Conservation (phyloP, 306 rosid species). For the Canavalia ensiformis region DNA sequence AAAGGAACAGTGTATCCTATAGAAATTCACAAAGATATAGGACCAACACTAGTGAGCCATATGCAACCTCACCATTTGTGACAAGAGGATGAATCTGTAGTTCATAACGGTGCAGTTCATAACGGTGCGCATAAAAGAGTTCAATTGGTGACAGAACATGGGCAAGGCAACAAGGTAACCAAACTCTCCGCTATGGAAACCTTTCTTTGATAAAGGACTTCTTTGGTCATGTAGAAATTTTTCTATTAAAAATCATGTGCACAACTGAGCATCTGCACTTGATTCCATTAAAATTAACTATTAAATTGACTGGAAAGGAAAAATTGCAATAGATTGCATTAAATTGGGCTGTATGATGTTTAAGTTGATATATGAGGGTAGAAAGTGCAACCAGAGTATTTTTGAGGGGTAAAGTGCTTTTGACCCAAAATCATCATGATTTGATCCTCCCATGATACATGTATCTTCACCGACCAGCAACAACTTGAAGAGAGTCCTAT, state of each 20-base stretch:
- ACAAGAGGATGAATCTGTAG: slow-evolving; percentile 80
- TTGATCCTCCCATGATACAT: neutral
- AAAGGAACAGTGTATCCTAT: slow-evolving; percentile 83
- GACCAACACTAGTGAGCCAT: slow-evolving; percentile 67
- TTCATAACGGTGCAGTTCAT: slow-evolving; percentile 88
- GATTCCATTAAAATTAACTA: neutral
- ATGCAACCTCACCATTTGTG: slow-evolving; percentile 92
- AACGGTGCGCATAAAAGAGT: slow-evolving; percentile 79
- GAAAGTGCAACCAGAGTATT: neutral
- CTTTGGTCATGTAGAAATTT: neutral
- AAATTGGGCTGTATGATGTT: neutral
- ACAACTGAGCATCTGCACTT: neutral
- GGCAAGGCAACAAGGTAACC: slow-evolving; percentile 89
- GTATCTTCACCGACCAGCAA: slow-evolving; percentile 5
- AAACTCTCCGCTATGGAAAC: slow-evolving; percentile 79
- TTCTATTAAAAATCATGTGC: neutral
- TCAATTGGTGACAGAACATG: slow-evolving; percentile 80
- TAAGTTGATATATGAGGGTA: neutral
- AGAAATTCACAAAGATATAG: slow-evolving; percentile 81
- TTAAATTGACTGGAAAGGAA: neutral
- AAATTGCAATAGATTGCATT: too few relatives aligned
- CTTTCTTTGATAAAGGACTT: slow-evolving; percentile 50
- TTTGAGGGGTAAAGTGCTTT: neutral
- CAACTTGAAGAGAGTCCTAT: neutral
- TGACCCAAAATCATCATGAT: too few relatives aligned